Evolutionary conservation across 2,329 filamentous ascomycete species (phyloP), one percentile per base, ranked within the genome.

Genomic region (Talaromyces verruculosus): DNA sequence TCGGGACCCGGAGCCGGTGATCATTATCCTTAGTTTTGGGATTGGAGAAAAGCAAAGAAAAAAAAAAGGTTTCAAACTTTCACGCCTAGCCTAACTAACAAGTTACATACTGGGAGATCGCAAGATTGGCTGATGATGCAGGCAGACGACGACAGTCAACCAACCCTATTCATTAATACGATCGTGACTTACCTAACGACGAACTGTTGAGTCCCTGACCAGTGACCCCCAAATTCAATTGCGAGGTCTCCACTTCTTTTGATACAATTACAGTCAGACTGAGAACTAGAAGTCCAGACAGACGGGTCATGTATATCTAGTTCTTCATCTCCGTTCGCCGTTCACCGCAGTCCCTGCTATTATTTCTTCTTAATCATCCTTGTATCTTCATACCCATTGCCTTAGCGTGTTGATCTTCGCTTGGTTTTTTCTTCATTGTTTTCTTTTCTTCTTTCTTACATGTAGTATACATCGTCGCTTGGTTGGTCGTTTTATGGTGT

Each of bases 251-350:
- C 57, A 60, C 57, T 60, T 60, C 57, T 30, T 60, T 60, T 33
- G 57, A 60, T 60, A 60, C 57, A 39, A 60, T 60, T 45, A 60
- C 57, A 60, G 57, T 57, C 53, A 37, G 53, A 57, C 53, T 57
- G 53, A 39, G 30, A 35, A 35, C 28, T 37, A 37, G 51, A 22
- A 13, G 53, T 39, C 53, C 33, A 57, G 53, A 57, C 53, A 6
- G 64, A 41, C 37, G 39, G 57, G 39, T 60, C 35, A 13, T 71
- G 66, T 72, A 72, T 72, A 72, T 72, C 69, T 69, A 69, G 69
- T 72, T 73, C 72, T 71, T 71, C 73, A 76, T 76, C 72, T 70
- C 70, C 72, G 47, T 72, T 72, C 72, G 69, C 72, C 43, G 22
- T 37, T 59, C 55, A 43, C 55, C 25, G 39, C 63, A 51, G 25